These are phyloP conservation scores for Filobasidium uniguttulatum DNA, from an alignment of 1,284 basidiomycete genomes.

Conservation along the genomic window DNA sequence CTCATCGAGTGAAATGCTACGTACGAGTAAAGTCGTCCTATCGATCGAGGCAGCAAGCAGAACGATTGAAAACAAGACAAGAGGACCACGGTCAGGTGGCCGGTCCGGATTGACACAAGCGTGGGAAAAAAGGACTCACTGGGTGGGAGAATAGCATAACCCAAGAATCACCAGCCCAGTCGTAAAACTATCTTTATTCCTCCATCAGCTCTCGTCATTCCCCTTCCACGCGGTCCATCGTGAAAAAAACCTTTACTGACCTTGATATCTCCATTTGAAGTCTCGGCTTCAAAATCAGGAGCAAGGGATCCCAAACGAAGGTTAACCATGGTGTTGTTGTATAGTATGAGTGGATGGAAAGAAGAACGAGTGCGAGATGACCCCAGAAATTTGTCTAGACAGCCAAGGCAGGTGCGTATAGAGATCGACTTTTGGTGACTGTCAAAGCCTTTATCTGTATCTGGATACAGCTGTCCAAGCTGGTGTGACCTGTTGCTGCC, in stretches of 20 bases:
- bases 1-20: neutral
- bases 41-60: neutral
- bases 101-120: neutral
- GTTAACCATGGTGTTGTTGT: slow-evolving; percentile 9
- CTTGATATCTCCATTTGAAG: slow-evolving; percentile 43
- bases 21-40: slow-evolving; percentile 13
- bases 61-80: neutral
- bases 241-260: slow-evolving; percentile 8
- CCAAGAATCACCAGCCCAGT: slow-evolving; percentile 50
- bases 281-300: slow-evolving; percentile 70
- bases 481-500: too few relatives aligned
- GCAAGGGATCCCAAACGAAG: slow-evolving; percentile 46
- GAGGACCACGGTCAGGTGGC: slow-evolving; percentile 15
- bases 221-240: slow-evolving; percentile 4
- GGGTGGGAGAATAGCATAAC: slow-evolving; percentile 88
- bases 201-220: neutral
- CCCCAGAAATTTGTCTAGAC: too few relatives aligned
- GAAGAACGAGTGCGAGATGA: too few relatives aligned
- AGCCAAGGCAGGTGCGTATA: too few relatives aligned
- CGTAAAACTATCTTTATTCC: slow-evolving; percentile 12
- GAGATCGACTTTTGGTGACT: too few relatives aligned
- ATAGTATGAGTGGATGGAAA: neutral
- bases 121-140: slow-evolving; percentile 30
- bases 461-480: too few relatives aligned
- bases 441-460: too few relatives aligned